Conservation (phyloP, 179 eudicot genomes). For the Spergularia azorica region DNA sequence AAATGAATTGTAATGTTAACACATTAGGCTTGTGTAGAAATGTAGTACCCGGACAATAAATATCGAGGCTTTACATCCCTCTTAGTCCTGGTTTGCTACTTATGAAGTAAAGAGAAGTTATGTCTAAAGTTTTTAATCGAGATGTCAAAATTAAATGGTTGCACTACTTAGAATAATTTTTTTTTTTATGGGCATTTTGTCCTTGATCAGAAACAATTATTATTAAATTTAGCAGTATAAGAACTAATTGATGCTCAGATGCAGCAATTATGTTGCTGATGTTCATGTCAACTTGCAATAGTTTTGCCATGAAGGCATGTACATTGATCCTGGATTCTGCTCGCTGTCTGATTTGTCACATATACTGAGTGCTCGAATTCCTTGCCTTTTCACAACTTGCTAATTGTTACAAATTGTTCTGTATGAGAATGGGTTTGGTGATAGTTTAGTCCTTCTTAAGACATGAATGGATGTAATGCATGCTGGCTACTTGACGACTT, state of each 20-base stretch:
- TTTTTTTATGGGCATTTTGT: neutral
- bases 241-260: neutral
- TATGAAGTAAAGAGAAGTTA: too few relatives aligned
- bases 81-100: too few relatives aligned
- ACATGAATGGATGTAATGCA: too few relatives aligned
- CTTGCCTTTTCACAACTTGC: neutral
- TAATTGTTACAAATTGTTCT: neutral
- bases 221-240: neutral
- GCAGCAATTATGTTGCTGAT: neutral
- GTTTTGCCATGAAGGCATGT: neutral
- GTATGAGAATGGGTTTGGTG: neutral
- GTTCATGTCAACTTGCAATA: slow-evolving; percentile 4
- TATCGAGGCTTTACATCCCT: too few relatives aligned
- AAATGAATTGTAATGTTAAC: too few relatives aligned
- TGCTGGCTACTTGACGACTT: too few relatives aligned
- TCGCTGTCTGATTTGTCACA: neutral
- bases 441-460: neutral
- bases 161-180: neutral
- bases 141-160: neutral
- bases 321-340: neutral
- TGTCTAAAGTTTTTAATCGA: neutral
- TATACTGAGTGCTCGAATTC: neutral
- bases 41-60: too few relatives aligned
- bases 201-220: neutral
- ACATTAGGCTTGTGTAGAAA: too few relatives aligned